Evolutionary conservation across 2,329 filamentous ascomycete genomes (phyloP), one percentile per base, ranked within the genome.

Genomic region (Aaosphaeria pasadenensis): DNA sequence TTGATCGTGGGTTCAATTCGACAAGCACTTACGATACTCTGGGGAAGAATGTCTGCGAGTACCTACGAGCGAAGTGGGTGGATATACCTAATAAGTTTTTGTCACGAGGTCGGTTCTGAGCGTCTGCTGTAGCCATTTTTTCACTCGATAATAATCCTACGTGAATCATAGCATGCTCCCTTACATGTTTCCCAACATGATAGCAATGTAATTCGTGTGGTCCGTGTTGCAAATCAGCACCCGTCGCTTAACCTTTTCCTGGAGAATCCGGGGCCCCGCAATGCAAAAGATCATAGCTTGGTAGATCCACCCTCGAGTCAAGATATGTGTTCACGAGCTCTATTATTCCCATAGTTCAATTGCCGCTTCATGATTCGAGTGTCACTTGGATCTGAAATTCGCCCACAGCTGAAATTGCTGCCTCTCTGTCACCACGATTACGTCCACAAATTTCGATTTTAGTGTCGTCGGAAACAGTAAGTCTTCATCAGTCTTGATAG

Each of bases 391-490:
- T 30, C 44, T 36, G 48, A 50, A 11, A 46, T 44, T 28, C 47
- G 44, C 4, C 44, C 48, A 7, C 45, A 44, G 41, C 33, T 44
- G 11, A 36, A 58, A 39, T 48, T 56, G 36, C 47, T 39, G 77
- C 77, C 32, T 78, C 75, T 1, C 73, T 79, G 48, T 77, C 77
- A 4, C 79, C 77, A 55, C 72, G 74, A 3, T 74, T 75, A 2
- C 79, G 77, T 55, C 71, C 77, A 36, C 62, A 67, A 49, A 58
- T 49, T 79, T 79, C 53, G 77, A 76, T 56, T 76, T 79, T 51
- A 76, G 78, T 51, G 77, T 60, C 77, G 79, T 55, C 64, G 77
- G 30, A 67, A 77, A 57, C 66, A 76, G 77, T 78, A 62, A 47
- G 72, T 60, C 38, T 29, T 44, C 17, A 39, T 11, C 5, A 2